Evolutionary conservation across 78 protist species (phyloP).

Genomic region (Salpingoeca rosetta): DNA sequence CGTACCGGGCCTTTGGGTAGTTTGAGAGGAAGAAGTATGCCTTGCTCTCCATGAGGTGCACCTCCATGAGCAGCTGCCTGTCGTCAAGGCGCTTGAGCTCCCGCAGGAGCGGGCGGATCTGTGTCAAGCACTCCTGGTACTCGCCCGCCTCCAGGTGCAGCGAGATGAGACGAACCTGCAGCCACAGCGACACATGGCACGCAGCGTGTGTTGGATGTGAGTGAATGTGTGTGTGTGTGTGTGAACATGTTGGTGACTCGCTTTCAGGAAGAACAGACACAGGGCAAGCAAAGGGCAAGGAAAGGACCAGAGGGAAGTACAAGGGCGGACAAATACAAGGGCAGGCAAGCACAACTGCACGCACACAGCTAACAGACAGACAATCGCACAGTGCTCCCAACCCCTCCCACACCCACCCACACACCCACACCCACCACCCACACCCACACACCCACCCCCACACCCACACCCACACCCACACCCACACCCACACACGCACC

Average conservation of each 20-base stretch:
- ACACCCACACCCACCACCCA: no score
- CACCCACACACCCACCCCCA: no score
- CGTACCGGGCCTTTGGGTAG: conserved; percentile 4
- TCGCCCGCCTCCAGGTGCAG: conserved; percentile 43
- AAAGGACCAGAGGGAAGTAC: not conserved
- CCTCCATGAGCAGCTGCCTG: conserved; percentile 88
- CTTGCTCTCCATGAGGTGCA: conserved; percentile 73
- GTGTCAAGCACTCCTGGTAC: conserved; percentile 54
- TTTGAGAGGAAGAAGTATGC: conserved; percentile 8
- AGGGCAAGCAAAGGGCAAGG: not conserved
- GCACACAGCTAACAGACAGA: conserved; percentile 4
- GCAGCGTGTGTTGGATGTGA: no score
- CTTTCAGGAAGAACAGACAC: not conserved
- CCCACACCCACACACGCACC: no score
- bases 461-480: no score
- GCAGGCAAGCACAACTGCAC: no score
- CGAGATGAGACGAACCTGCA: not conserved
- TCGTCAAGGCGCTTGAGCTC: conserved; percentile 94
- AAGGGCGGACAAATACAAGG: not conserved
- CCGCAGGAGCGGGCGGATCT: conserved; percentile 48
- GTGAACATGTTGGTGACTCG: not conserved
- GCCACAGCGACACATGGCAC: no score
- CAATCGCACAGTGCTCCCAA: not conserved
- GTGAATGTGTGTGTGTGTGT: no score
- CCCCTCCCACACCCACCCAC: no score